Conservation (phyloP, 2,329 filamentous ascomycete species). For the Chaetomium strumarium region DNA sequence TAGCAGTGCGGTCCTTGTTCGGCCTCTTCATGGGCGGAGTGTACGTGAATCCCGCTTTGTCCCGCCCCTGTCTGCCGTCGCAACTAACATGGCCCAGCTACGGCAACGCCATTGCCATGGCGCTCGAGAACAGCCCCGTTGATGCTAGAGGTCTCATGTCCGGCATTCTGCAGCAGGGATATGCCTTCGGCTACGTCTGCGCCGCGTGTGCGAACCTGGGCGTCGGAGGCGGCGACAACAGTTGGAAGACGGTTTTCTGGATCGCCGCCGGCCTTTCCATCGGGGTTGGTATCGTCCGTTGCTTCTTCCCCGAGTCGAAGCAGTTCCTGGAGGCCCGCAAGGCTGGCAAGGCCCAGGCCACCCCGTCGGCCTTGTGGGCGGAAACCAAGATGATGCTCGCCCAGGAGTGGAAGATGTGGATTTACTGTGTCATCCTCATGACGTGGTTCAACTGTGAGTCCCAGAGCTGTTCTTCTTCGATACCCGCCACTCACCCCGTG, state of each 20-base stretch:
- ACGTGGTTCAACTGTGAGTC: conserved; percentile 47
- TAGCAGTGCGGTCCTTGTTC: conserved; percentile 68
- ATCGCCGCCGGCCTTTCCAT: conserved; percentile 63
- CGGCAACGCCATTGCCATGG: conserved; percentile 73
- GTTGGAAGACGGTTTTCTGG: conserved; percentile 75
- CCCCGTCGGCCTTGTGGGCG: conserved; percentile 55
- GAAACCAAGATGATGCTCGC: conserved; percentile 63
- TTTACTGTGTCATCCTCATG: conserved; percentile 76
- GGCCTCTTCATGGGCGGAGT: conserved; percentile 78
- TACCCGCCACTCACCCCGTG: no score
- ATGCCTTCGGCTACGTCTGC: conserved; percentile 73
- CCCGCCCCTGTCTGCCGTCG: neutral
- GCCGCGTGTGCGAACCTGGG: conserved; percentile 71
- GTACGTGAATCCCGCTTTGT: conserved; percentile 13
- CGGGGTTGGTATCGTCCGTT: conserved; percentile 59
- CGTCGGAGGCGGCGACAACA: conserved; percentile 56
- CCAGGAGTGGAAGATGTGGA: conserved; percentile 68
- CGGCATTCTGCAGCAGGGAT: conserved; percentile 76
- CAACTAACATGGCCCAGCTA: conserved; percentile 36
- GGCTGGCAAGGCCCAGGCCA: conserved; percentile 48
- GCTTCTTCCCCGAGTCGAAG: conserved; percentile 66
- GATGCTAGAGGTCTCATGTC: conserved; percentile 74
- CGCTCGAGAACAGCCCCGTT: conserved; percentile 52
- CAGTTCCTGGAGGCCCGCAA: conserved; percentile 70
- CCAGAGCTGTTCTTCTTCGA: conserved; percentile 23